These are phyloP conservation scores for Fragilaria radians DNA, from an alignment of 108 stramenopile genomes.

Conservation along the genomic window DNA sequence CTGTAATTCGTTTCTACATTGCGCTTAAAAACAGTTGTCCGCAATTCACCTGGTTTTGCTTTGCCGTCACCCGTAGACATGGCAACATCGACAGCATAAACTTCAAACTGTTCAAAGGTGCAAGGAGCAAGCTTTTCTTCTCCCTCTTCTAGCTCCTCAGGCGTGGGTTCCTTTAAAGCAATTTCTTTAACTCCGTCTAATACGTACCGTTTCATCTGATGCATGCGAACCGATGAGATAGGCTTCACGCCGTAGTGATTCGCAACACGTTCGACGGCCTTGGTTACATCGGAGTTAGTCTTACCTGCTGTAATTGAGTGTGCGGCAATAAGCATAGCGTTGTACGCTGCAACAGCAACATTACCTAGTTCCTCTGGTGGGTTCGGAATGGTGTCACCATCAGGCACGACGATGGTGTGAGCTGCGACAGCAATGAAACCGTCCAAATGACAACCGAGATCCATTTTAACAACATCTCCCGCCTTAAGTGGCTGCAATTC, in stretches of 20 bases:
- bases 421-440: constrained; percentile 97
- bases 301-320: constrained; percentile 84
- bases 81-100: constrained; percentile 96
- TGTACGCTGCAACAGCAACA: constrained; percentile 92
- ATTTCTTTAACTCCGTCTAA: constrained; percentile 96
- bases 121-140: constrained; percentile 77
- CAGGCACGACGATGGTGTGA: constrained; percentile 90
- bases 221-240: constrained; percentile 93
- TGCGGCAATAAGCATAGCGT: constrained; percentile 94
- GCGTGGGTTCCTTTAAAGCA: constrained; percentile 67
- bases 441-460: constrained; percentile 98
- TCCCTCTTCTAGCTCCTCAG: constrained; percentile 66
- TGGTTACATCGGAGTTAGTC: constrained; percentile 88
- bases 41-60: constrained; percentile 72
- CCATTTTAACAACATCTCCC: constrained; percentile 98
- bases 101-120: constrained; percentile 83
- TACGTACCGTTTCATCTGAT: constrained; percentile 98
- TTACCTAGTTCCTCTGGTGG: constrained; percentile 59
- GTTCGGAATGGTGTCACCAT: constrained; percentile 45
- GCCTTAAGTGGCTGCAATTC: constrained; percentile 69
- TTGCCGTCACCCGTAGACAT: constrained; percentile 97
- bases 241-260: constrained; percentile 91
- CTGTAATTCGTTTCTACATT: constrained; percentile 91
- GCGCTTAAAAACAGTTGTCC: constrained; percentile 98
- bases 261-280: constrained; percentile 88